phyloP scores from a whole-genome alignment of 176 grass and related monocot genomes.

The Cenchrus americanus region DNA sequence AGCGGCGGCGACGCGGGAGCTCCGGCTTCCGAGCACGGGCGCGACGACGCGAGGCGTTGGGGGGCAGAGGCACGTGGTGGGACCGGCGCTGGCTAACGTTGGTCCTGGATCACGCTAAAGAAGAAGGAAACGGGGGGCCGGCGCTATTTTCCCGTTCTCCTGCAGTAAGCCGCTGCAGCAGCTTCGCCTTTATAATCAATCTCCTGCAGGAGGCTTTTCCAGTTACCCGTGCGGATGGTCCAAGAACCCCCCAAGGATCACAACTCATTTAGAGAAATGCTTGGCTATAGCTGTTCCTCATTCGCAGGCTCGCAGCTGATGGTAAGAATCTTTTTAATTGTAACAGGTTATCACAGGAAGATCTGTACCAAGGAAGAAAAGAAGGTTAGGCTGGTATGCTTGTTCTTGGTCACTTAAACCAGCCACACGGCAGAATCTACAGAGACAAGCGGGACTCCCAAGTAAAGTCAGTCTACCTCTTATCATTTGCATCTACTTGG shows the following conservation, averaged over 20 bases:
- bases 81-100: no score
- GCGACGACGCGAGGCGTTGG: no score
- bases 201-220: no score
- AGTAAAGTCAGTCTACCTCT: neutral
- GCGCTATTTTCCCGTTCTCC: no score
- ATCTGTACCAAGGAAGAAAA: neutral
- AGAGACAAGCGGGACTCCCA: neutral
- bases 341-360: neutral
- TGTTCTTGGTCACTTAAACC: neutral
- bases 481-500: slow-evolving; percentile 49
- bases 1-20: no score
- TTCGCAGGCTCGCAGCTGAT: neutral
- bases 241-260: neutral
- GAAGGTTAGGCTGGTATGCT: neutral
- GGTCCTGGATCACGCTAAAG: no score
- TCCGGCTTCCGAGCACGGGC: no score
- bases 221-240: no score
- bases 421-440: neutral
- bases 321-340: neutral
- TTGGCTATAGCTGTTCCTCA: neutral
- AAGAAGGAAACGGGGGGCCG: no score
- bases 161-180: no score
- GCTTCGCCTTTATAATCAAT: no score
- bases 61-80: no score
- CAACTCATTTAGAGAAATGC: neutral